Base-by-base conservation (phyloP, 768 basidiomycete genomes). In the Calvatia gigantea region DNA sequence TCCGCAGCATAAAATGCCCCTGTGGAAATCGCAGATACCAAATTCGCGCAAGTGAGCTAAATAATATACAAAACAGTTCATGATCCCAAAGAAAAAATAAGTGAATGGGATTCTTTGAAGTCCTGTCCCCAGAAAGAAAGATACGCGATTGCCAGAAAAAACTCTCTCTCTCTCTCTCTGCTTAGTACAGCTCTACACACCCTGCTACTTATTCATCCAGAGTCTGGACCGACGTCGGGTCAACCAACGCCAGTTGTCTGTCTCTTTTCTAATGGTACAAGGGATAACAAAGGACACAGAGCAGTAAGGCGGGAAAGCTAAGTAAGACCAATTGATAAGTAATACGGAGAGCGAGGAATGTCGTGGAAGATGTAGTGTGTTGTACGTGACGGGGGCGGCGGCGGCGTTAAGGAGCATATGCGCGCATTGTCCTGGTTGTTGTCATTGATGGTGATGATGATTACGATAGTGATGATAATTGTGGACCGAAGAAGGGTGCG, bases 391-490 rank as follows among this genome's bases (percentile, higher is more conserved):
- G 35, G 38, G n/a, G 12, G 23, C 23, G 28, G 29, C 29, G 39
- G 39, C 39, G 51, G 41, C 51, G 51, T 52, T 52, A 32, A 19
- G 21, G 41, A 12, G 46, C n/a, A 47, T 37, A 21, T 23, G 51
- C 35, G 42, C 41, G 31, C 31, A 14, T 21, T 37, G 41, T 39
- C 15, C 41, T 51, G 19, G 4, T 47, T 35, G 31, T 23, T 41
- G 27, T 39, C 41, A 19, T 41, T 31, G 17, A 27, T 41, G 37
- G 17, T 51, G 37, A 41, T 51, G 37, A 41, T 33, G 31, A n/a
- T n/a, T n/a, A n/a, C n/a, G n/a, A n/a, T n/a, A n/a, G n/a, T n/a
- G n/a, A n/a, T n/a, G n/a, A n/a, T n/a, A n/a, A n/a, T n/a, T n/a
- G n/a, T n/a, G n/a, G n/a, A 19, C 6, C 28, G 28, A 47, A 29